Conservation (phyloP, 2,329 filamentous ascomycete species). For the Whalleya microplaca region DNA sequence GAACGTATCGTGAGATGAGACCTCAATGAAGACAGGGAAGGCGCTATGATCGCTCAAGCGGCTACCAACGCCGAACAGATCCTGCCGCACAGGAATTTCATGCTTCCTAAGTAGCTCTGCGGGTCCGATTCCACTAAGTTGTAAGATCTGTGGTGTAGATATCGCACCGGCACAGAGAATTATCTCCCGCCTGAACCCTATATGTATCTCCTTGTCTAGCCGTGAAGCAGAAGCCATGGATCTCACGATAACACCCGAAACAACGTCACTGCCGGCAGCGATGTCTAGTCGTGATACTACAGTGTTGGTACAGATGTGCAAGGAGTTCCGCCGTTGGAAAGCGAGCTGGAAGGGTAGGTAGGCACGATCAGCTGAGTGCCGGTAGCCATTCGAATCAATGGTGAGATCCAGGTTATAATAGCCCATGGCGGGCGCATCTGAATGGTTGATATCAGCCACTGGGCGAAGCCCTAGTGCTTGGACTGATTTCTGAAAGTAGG, state of each 20-base stretch:
- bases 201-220: background rate
- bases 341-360: background rate
- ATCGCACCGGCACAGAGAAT: conserved; percentile 54
- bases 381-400: background rate
- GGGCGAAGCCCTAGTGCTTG: background rate
- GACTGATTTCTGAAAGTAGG: background rate
- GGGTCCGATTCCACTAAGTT: conserved; percentile 54
- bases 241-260: too few relatives aligned
- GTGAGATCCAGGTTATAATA: background rate
- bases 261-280: too few relatives aligned
- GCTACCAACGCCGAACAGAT: conserved; percentile 55
- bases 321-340: background rate
- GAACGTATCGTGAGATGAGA: conserved; percentile 12
- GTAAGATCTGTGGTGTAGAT: conserved; percentile 55
- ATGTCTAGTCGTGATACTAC: background rate
- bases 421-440: background rate
- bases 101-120: conserved; percentile 45
- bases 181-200: conserved; percentile 41
- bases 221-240: background rate
- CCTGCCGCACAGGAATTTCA: conserved; percentile 48
- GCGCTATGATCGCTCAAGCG: conserved; percentile 51
- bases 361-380: background rate
- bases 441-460: background rate
- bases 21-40: background rate
- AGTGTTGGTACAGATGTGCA: background rate